phyloP scores from a whole-genome alignment of 2,329 filamentous ascomycete species.

The Venturia oleaginea region DNA sequence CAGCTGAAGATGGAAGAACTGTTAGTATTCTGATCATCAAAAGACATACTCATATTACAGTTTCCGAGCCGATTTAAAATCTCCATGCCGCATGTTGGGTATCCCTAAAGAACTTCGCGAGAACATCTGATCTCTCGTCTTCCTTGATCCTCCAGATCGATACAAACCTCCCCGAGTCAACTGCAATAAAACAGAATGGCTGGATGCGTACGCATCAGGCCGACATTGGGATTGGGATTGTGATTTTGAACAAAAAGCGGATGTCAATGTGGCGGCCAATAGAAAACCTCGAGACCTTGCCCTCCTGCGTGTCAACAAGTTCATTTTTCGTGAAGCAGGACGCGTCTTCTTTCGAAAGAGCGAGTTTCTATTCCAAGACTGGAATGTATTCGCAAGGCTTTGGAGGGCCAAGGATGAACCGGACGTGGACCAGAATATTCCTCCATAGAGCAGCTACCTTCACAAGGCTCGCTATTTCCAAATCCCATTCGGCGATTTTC shows the following conservation, averaged over 20 bases:
- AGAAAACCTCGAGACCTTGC: neutral
- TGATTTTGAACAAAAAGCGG: no score
- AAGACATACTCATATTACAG: neutral
- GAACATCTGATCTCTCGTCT: neutral
- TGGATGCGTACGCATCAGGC: neutral
- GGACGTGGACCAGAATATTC: neutral
- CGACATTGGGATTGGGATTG: no score
- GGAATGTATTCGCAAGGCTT: neutral
- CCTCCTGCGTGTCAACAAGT: neutral
- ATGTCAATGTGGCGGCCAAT: neutral
- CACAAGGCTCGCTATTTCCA: neutral
- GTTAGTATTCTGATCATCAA: neutral
- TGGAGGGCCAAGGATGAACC: neutral
- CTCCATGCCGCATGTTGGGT: neutral
- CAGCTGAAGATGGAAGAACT: no score
- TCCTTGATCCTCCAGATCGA: neutral
- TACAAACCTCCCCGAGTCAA: neutral
- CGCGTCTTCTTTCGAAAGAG: neutral
- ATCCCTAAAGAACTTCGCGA: neutral
- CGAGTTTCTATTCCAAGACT: neutral
- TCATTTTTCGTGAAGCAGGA: neutral
- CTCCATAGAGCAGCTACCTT: neutral
- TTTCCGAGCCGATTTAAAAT: neutral
- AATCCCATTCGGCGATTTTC: neutral
- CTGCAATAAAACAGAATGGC: neutral